Evolutionary conservation across 2,329 filamentous ascomycete genomes (phyloP).

Genomic region (Colletotrichum sp.): DNA sequence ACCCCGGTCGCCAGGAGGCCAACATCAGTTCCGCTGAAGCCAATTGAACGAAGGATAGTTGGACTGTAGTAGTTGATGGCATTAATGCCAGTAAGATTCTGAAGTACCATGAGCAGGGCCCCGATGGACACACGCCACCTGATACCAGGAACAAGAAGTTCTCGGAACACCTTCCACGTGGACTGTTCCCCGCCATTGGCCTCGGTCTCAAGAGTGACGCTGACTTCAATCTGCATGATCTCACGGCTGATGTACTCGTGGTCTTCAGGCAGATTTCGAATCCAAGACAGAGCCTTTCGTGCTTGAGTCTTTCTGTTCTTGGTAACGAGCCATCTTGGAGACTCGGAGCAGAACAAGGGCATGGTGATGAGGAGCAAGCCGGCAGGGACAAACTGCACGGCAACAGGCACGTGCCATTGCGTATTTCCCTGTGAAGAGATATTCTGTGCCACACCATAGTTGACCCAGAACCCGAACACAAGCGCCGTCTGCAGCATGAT

Average conservation of each 20-base stretch:
- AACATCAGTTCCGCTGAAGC: not conserved
- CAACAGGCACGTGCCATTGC: not conserved
- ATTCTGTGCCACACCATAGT: not conserved
- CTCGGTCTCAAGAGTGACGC: not conserved
- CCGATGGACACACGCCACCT: not conserved
- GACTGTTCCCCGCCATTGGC: not conserved
- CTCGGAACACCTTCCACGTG: not conserved
- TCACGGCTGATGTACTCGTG: not conserved
- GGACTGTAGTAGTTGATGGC: not conserved
- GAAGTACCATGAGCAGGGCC: not conserved
- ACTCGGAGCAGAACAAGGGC: not conserved
- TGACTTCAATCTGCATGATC: not conserved
- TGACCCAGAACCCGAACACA: not conserved
- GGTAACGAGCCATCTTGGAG: not conserved
- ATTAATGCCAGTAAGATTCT: not conserved
- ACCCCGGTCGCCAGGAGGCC: not conserved
- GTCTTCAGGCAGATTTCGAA: not conserved
- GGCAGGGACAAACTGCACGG: not conserved
- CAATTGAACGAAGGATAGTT: not conserved
- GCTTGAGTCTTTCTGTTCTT: not conserved
- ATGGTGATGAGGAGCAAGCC: not conserved
- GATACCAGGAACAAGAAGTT: not conserved
- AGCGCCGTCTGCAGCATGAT: not conserved
- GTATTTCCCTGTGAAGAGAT: not conserved
- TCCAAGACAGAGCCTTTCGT: not conserved